Conservation (phyloP, 768 basidiomycete species). For the Lentinula sp. region DNA sequence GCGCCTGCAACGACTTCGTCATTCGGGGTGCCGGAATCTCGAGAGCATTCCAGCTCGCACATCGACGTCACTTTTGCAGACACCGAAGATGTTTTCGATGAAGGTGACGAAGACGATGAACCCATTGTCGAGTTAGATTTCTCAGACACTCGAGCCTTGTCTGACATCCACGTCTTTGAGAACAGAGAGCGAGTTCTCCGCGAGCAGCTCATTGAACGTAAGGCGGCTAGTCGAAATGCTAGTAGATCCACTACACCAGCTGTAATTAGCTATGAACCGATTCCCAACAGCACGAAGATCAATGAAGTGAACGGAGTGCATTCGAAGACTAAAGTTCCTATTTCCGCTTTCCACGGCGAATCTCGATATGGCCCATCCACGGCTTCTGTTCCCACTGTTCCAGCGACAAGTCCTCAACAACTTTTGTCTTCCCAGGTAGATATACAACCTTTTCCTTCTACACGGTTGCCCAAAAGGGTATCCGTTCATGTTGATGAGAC, state of each 20-base stretch:
- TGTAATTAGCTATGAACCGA: background rate
- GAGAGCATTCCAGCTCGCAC: background rate
- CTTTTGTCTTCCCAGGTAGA: background rate
- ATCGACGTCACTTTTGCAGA: background rate
- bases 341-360: background rate
- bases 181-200: background rate
- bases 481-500: background rate
- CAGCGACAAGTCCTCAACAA: background rate
- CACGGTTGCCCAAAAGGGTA: background rate
- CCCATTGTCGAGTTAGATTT: constrained; percentile 4
- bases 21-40: background rate
- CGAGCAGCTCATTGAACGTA: background rate
- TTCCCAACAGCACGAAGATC: background rate
- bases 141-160: constrained; percentile 2
- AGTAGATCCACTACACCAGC: constrained; percentile 2
- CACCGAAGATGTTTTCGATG: background rate
- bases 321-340: background rate
- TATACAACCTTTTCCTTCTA: background rate
- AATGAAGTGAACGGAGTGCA: background rate
- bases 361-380: background rate
- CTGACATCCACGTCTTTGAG: constrained; percentile 2
- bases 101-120: background rate
- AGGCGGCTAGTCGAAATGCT: constrained; percentile 1
- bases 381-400: background rate
- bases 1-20: background rate